These are phyloP conservation scores for Westerdykella sp. DNA, from an alignment of 2,329 filamentous ascomycete genomes.

Conservation along the genomic window DNA sequence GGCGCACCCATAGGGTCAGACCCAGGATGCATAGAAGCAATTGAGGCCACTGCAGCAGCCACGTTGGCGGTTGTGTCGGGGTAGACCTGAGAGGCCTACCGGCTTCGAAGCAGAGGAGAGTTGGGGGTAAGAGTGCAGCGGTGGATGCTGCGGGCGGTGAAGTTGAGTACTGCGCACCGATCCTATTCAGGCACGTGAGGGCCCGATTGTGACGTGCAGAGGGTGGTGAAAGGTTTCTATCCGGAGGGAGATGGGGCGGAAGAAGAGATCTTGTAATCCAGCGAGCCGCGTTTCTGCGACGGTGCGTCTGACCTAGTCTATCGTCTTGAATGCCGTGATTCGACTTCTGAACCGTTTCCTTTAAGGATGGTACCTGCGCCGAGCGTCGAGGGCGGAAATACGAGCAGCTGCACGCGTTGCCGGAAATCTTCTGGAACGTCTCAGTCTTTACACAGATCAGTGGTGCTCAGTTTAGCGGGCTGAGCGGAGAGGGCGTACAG, in stretches of 20 bases:
- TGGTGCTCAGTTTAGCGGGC: conserved; percentile 33
- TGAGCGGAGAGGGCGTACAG: conserved; percentile 37
- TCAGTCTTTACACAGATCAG: conserved; percentile 34
- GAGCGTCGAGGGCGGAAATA: conserved; percentile 34
- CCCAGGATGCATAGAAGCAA: conserved; percentile 57
- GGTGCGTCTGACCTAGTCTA: conserved; percentile 25
- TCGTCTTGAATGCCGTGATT: conserved; percentile 19
- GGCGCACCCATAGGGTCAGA: conserved; percentile 56
- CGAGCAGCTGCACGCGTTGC: conserved; percentile 40
- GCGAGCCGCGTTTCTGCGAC: conserved; percentile 21
- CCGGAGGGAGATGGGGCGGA: conserved; percentile 6
- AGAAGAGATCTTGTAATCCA: conserved; percentile 26
- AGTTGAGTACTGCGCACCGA: conserved; percentile 35
- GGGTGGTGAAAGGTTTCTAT: conserved; percentile 8
- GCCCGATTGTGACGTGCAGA: conserved; percentile 29
- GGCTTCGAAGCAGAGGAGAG: conserved; percentile 36
- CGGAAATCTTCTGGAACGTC: conserved; percentile 41
- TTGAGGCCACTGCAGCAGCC: conserved; percentile 56
- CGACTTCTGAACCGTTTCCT: conserved; percentile 19
- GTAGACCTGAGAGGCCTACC: conserved; percentile 40
- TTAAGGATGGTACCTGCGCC: conserved; percentile 35
- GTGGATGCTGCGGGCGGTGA: conserved; percentile 33
- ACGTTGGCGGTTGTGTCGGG: conserved; percentile 50
- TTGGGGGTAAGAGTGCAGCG: conserved; percentile 36
- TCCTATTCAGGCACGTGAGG: conserved; percentile 19